phyloP scores from a whole-genome alignment of 2,329 filamentous ascomycete species.

The Ceratocystis ficicola region DNA sequence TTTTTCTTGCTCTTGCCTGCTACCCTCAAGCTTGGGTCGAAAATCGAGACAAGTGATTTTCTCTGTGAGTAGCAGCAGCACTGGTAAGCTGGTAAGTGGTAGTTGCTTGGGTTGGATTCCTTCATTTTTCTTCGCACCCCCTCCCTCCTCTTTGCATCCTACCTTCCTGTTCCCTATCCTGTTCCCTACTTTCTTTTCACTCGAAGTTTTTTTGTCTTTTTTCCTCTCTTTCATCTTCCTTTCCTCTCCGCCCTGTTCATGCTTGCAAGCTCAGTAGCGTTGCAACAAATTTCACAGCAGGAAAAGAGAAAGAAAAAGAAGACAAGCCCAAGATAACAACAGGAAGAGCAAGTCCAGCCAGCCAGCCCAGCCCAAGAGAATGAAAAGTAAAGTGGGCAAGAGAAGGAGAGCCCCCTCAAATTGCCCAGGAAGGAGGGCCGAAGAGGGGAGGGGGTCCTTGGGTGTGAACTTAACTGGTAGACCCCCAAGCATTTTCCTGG shows the following conservation, averaged over 20 bases:
- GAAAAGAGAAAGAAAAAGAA: not conserved
- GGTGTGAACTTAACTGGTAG: not conserved
- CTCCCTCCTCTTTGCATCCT: not conserved
- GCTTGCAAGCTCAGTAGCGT: no score
- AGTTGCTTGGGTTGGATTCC: constrained; percentile 2
- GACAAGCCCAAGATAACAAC: not conserved
- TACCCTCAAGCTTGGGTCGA: not conserved
- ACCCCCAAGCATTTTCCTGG: not conserved
- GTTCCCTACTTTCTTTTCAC: not conserved
- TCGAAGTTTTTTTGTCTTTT: not conserved
- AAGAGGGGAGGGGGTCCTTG: not conserved
- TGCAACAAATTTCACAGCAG: not conserved
- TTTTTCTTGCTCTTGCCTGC: not conserved
- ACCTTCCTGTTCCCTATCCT: not conserved
- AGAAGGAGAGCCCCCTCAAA: not conserved
- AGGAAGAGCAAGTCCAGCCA: not conserved
- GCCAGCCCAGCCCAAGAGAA: not conserved
- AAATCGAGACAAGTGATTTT: constrained; percentile 1
- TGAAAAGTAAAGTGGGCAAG: not conserved
- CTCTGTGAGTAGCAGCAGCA: not conserved
- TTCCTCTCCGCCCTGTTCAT: not conserved
- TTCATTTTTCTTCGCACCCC: constrained; percentile 1
- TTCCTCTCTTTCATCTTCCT: not conserved
- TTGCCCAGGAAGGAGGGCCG: not conserved
- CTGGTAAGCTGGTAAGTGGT: constrained; percentile 5